Conservation (phyloP, 805 yeast species). For the Yarrowia alimentaria region DNA sequence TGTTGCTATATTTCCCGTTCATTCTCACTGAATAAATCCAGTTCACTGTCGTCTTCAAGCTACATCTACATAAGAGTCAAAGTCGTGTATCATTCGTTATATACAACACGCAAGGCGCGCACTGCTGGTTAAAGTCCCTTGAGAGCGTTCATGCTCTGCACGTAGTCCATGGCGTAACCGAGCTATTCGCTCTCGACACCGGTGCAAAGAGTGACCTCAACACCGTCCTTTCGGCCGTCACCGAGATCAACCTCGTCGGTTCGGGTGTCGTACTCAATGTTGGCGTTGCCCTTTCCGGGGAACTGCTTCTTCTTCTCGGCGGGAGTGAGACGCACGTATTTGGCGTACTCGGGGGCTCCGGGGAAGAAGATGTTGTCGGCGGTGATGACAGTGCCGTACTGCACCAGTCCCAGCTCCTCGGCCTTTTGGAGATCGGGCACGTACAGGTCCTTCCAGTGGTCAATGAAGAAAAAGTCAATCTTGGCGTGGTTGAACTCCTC, state of each 20-base stretch:
- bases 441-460: slow-evolving; percentile 29
- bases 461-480: slow-evolving; percentile 28
- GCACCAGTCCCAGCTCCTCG: slow-evolving; percentile 28
- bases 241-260: slow-evolving; percentile 21
- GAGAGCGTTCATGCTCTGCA: neutral
- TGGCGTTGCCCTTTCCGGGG: slow-evolving; percentile 25
- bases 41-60: too few species aligned
- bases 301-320: slow-evolving; percentile 12
- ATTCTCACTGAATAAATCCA: too few species aligned
- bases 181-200: slow-evolving; percentile 22
- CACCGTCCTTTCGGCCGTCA: slow-evolving; percentile 10
- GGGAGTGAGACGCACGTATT: slow-evolving; percentile 19
- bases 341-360: slow-evolving; percentile 25
- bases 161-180: slow-evolving; percentile 26
- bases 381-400: slow-evolving; percentile 27
- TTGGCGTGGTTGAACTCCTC: slow-evolving; percentile 26
- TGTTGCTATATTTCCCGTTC: too few species aligned
- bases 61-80: too few species aligned
- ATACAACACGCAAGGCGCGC: too few species aligned
- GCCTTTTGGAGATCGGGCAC: slow-evolving; percentile 28
- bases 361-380: slow-evolving; percentile 26
- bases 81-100: too few species aligned
- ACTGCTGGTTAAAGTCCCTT: slow-evolving; percentile 6
- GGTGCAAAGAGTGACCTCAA: slow-evolving; percentile 20
- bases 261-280: slow-evolving; percentile 22